phyloP scores from a whole-genome alignment of 2,329 filamentous ascomycete species.

The Colletotrichum gigasporum region DNA sequence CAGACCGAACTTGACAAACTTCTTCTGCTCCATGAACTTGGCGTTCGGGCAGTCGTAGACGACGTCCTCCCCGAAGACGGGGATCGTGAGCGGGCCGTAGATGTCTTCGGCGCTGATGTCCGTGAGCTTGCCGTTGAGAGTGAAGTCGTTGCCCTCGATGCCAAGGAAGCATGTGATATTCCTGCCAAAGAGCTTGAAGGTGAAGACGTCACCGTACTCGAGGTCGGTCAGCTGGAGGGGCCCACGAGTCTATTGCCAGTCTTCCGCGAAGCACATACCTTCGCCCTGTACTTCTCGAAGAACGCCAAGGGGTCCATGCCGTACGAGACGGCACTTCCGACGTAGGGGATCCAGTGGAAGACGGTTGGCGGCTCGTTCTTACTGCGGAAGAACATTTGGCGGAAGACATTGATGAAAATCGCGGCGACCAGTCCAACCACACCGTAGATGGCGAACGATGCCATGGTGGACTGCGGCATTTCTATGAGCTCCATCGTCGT shows the following conservation, averaged over 20 bases:
- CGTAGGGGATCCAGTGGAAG: slow-evolving; percentile 82
- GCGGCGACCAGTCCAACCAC: too few species aligned
- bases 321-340: slow-evolving; percentile 93
- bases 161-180: slow-evolving; percentile 89
- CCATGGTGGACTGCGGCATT: too few species aligned
- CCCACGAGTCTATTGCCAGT: background rate
- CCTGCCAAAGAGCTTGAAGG: slow-evolving; percentile 87
- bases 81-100: slow-evolving; percentile 79
- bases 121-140: slow-evolving; percentile 89
- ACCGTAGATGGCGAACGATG: too few species aligned
- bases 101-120: slow-evolving; percentile 93
- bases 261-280: slow-evolving; percentile 64
- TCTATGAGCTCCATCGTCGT: too few species aligned
- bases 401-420: slow-evolving; percentile 83
- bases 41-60: slow-evolving; percentile 92
- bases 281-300: slow-evolving; percentile 79
- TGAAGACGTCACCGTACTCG: slow-evolving; percentile 89
- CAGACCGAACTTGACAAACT: slow-evolving; percentile 87
- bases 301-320: slow-evolving; percentile 94
- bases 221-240: slow-evolving; percentile 9
- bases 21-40: slow-evolving; percentile 97
- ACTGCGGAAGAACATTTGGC: slow-evolving; percentile 83
- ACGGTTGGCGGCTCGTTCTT: slow-evolving; percentile 83
- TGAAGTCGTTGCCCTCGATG: slow-evolving; percentile 87
- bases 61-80: slow-evolving; percentile 83